These are phyloP conservation scores for Eucalyptus urophylla DNA, from an alignment of 345 rosid species.

Conservation along the genomic window DNA sequence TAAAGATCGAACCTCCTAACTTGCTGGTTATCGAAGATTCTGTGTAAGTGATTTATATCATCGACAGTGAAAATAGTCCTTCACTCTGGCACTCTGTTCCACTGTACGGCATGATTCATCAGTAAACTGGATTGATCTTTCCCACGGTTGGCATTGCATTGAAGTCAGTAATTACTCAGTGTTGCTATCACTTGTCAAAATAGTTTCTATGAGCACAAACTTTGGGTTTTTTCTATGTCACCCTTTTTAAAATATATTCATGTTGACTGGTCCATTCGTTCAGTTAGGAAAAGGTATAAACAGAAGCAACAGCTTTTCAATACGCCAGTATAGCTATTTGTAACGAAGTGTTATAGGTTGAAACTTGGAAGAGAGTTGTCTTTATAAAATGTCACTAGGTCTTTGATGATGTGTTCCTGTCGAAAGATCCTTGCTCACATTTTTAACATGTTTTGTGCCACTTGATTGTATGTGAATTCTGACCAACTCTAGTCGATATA, in stretches of 20 bases:
- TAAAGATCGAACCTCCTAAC: conserved; percentile 38
- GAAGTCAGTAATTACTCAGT: not conserved
- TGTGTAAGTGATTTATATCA: conserved; percentile 33
- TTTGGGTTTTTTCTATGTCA: not conserved
- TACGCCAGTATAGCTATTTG: not conserved
- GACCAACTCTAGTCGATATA: not conserved
- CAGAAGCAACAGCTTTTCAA: not conserved
- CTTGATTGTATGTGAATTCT: not conserved
- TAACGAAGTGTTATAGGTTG: not conserved
- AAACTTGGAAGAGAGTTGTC: not conserved
- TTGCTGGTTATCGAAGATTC: conserved; percentile 92
- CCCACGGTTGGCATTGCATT: not conserved
- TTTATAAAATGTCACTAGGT: not conserved
- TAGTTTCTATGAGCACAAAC: not conserved
- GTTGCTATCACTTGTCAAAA: not conserved
- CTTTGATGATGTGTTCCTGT: not conserved
- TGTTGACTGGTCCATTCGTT: not conserved
- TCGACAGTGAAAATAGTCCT: not conserved
- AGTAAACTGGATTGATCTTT: not conserved
- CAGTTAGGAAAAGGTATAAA: not conserved
- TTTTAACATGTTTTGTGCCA: not conserved
- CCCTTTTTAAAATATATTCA: not conserved
- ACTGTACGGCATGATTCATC: not conserved
- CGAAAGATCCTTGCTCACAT: not conserved
- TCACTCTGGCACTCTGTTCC: not conserved